Evolutionary conservation across 345 rosid species (phyloP).

Genomic region (Stellera chamaejasme): DNA sequence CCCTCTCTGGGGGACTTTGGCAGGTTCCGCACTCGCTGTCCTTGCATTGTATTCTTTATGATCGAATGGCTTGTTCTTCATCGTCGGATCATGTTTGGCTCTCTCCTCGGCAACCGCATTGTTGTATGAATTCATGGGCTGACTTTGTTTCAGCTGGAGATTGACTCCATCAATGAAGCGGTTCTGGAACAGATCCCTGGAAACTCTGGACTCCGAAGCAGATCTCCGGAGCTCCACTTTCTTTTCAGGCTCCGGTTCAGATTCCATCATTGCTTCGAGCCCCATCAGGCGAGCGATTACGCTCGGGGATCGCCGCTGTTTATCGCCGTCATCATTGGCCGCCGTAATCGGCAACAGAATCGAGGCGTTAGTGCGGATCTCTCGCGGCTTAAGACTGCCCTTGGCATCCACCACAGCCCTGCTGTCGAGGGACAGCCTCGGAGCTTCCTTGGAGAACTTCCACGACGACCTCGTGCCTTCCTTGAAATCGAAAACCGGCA

Average conservation of each 20-base stretch:
- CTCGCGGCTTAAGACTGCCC: constrained; percentile 79
- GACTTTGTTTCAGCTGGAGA: constrained; percentile 33
- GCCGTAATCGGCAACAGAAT: constrained; percentile 20
- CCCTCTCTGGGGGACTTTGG: constrained; percentile 31
- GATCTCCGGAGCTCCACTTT: constrained; percentile 77
- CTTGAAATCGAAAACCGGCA: constrained; percentile 44
- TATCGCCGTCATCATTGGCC: constrained; percentile 25
- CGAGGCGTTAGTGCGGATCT: constrained; percentile 49
- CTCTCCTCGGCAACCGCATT: constrained; percentile 18
- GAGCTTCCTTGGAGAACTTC: constrained; percentile 88
- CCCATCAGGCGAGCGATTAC: constrained; percentile 96
- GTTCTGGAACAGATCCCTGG: constrained; percentile 44
- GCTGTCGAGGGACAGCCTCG: constrained; percentile 96
- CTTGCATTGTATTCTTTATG: constrained; percentile 19
- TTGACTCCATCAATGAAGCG: constrained; percentile 43
- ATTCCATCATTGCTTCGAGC: constrained; percentile 54
- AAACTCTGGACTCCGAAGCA: constrained; percentile 82
- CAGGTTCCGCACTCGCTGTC: constrained; percentile 35
- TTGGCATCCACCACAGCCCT: constrained; percentile 79
- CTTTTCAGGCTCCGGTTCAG: constrained; percentile 36
- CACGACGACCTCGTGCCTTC: constrained; percentile 55
- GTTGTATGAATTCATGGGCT: constrained; percentile 20
- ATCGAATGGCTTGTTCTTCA: constrained; percentile 17
- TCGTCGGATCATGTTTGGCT: constrained; percentile 16
- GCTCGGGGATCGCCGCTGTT: constrained; percentile 64